phyloP scores from a whole-genome alignment of 495 filamentous ascomycete genomes.

The Immersiella caudata region DNA sequence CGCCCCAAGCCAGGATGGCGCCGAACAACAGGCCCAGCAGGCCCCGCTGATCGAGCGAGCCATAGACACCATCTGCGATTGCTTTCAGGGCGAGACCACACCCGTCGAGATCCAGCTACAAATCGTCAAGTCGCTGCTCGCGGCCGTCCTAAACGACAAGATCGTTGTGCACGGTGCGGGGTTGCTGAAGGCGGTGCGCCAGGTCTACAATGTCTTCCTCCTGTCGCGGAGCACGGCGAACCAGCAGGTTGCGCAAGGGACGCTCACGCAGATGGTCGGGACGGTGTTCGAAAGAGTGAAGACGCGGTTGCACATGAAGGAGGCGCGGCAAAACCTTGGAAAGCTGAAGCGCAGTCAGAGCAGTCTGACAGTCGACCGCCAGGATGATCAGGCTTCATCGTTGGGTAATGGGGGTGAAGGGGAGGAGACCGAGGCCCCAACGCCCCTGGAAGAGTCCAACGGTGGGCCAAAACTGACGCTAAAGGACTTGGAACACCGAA shows the following conservation, averaged over 20 bases:
- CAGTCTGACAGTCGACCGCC: constrained; percentile 49
- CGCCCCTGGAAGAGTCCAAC: constrained; percentile 54
- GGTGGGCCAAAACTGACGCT: constrained; percentile 84
- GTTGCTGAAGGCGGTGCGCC: constrained; percentile 94
- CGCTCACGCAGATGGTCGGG: constrained; percentile 96
- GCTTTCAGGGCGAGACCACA: constrained; percentile 94
- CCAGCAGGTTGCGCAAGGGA: constrained; percentile 95
- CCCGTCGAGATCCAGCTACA: constrained; percentile 89
- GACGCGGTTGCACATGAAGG: constrained; percentile 82
- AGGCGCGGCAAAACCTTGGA: constrained; percentile 60
- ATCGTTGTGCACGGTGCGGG: constrained; percentile 97
- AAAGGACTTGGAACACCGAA: constrained; percentile 91
- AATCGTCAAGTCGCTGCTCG: constrained; percentile 94
- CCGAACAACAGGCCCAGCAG: constrained; percentile 53
- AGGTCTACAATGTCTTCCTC: constrained; percentile 98
- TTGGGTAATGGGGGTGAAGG: constrained; percentile 40
- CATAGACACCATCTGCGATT: constrained; percentile 99
- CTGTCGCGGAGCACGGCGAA: constrained; percentile 88
- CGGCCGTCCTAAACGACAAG: constrained; percentile 96
- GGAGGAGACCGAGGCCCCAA: constrained; percentile 54
- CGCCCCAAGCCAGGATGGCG: constrained; percentile 46
- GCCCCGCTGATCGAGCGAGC: constrained; percentile 85
- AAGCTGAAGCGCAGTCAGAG: constrained; percentile 52
- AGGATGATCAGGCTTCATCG: constrained; percentile 42
- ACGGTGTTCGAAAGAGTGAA: constrained; percentile 97